Conservation (phyloP, 2,329 filamentous ascomycete genomes). For the Beauveria sp. region DNA sequence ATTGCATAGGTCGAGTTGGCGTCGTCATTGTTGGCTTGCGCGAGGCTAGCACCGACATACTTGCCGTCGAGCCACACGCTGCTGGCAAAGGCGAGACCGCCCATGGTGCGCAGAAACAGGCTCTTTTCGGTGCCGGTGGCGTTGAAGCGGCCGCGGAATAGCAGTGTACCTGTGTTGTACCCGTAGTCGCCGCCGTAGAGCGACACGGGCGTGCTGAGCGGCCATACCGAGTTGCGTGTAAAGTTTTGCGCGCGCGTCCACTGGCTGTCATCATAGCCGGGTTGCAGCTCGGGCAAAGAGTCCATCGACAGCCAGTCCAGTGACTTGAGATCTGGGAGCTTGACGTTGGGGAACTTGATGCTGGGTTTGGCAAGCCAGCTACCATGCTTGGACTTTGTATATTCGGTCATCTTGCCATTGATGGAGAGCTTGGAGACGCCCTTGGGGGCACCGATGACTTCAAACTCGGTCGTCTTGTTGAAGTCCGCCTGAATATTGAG, state of each 20-base stretch:
- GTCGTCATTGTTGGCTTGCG: conserved; percentile 37
- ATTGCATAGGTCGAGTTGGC: conserved; percentile 48
- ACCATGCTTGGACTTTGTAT: conserved; percentile 28
- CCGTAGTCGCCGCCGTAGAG: conserved; percentile 64
- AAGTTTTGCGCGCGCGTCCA: conserved; percentile 31
- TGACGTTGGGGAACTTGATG: conserved; percentile 1
- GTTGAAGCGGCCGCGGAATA: conserved; percentile 60
- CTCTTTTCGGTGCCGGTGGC: conserved; percentile 48
- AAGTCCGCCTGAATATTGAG: conserved; percentile 61
- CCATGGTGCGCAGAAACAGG: conserved; percentile 50
- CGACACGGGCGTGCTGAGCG: conserved; percentile 50
- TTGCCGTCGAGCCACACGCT: conserved; percentile 53
- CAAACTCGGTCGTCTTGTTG: conserved; percentile 56
- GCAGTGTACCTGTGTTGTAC: conserved; percentile 55
- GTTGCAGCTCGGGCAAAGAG: conserved; percentile 14
- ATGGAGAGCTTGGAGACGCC: conserved; percentile 33
- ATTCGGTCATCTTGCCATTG: conserved; percentile 25
- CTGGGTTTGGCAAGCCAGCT: conserved; percentile 29
- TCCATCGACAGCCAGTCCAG: conserved; percentile 13
- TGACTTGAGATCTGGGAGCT: not conserved
- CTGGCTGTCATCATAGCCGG: conserved; percentile 31
- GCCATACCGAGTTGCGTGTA: conserved; percentile 17
- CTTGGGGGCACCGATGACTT: conserved; percentile 53
- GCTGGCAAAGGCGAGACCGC: conserved; percentile 57
- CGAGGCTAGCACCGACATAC: conserved; percentile 55